phyloP scores from a whole-genome alignment of 1,139 yeast species.

The Barnettozyma hawaiiensis region DNA sequence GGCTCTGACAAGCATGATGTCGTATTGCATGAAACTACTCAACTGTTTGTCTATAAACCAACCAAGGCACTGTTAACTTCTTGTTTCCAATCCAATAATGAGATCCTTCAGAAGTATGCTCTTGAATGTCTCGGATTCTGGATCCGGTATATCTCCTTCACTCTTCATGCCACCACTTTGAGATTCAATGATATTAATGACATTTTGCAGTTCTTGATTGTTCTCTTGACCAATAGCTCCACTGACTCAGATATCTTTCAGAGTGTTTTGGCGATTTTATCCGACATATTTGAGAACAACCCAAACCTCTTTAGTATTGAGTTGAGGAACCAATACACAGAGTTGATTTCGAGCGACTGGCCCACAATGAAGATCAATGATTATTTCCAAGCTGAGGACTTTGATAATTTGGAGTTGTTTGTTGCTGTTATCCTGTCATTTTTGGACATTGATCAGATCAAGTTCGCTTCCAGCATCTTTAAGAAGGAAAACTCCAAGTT shows the following conservation, averaged over 20 bases:
- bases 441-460: constrained; percentile 47
- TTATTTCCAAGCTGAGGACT: constrained; percentile 36
- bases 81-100: constrained; percentile 13
- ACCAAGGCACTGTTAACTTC: constrained; percentile 18
- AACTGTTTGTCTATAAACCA: constrained; percentile 27
- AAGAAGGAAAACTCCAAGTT: constrained; percentile 37
- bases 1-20: constrained; percentile 25
- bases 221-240: constrained; percentile 19
- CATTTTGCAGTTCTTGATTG: constrained; percentile 28
- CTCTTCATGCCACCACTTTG: constrained; percentile 33
- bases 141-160: constrained; percentile 38
- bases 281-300: constrained; percentile 30
- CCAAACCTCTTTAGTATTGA: constrained; percentile 30
- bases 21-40: constrained; percentile 32
- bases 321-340: constrained; percentile 28
- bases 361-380: constrained; percentile 36
- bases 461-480: constrained; percentile 42
- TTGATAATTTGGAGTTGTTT: constrained; percentile 42
- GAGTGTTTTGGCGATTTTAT: constrained; percentile 26
- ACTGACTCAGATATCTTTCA: constrained; percentile 11
- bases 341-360: constrained; percentile 30
- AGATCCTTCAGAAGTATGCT: constrained; percentile 6
- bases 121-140: constrained; percentile 28
- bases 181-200: constrained; percentile 35
- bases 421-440: constrained; percentile 48